Percentiles rank a stretch among this genome's conserved stretches.
These are phyloP conservation scores for Macadamia integrifolia DNA, from an alignment of 164 flowering plant genomes.

Conservation along the genomic window DNA sequence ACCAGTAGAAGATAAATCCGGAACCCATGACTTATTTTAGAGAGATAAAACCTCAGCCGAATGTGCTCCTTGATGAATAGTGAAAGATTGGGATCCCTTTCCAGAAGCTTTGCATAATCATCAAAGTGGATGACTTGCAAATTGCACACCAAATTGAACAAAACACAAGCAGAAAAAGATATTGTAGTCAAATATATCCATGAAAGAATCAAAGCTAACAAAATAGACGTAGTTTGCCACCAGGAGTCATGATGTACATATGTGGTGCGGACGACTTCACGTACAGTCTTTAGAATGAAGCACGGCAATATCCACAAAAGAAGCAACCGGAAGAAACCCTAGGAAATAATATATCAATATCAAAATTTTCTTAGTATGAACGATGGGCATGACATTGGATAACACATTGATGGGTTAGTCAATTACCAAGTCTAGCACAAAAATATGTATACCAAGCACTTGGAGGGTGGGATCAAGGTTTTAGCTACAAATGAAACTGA, in stretches of 20 bases:
- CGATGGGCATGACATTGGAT: no score
- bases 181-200: slow-evolving; percentile 69
- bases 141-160: slow-evolving; percentile 85
- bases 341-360: slow-evolving; percentile 5
- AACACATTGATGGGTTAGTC: no score
- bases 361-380: neutral
- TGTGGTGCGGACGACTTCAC: slow-evolving; percentile 46
- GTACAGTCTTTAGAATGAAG: slow-evolving; percentile 51
- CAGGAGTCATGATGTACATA: slow-evolving; percentile 46
- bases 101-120: slow-evolving; percentile 69
- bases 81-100: slow-evolving; percentile 51
- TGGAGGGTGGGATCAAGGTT: no score
- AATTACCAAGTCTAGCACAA: no score
- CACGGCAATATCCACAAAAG: slow-evolving; percentile 57
- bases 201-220: slow-evolving; percentile 46
- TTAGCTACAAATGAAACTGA: no score
- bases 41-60: slow-evolving; percentile 57
- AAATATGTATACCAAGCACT: no score
- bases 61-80: slow-evolving; percentile 62
- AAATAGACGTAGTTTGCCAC: slow-evolving; percentile 52
- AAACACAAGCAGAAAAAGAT: slow-evolving; percentile 52
- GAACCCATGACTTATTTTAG: slow-evolving; percentile 93
- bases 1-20: slow-evolving; percentile 70
- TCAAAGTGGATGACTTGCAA: slow-evolving; percentile 86
- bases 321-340: slow-evolving; percentile 57